These are phyloP conservation scores for Aspergillus udagawae DNA, from an alignment of 2,329 filamentous ascomycete species.

Conservation along the genomic window DNA sequence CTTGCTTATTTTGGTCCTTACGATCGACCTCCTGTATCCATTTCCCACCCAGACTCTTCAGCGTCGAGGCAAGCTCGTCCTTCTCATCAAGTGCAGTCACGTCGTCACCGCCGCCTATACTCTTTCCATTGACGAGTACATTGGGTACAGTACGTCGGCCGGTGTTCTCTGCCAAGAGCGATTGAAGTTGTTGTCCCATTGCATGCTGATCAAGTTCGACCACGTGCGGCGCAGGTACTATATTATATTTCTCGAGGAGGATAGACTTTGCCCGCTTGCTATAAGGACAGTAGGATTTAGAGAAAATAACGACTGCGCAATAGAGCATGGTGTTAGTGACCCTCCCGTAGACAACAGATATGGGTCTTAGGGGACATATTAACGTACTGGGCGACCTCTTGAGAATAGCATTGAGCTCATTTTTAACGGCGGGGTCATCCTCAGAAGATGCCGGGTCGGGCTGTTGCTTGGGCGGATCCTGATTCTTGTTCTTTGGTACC, in stretches of 20 bases:
- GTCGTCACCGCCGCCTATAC: conserved; percentile 87
- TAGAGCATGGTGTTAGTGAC: conserved; percentile 2
- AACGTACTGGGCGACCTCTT: conserved; percentile 76
- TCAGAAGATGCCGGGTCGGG: conserved; percentile 46
- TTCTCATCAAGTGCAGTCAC: conserved; percentile 66
- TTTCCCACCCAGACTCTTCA: conserved; percentile 70
- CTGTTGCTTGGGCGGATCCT: conserved; percentile 36
- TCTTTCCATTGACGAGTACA: conserved; percentile 79
- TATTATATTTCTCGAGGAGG: conserved; percentile 77
- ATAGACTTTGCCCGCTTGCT: conserved; percentile 82
- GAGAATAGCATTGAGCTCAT: conserved; percentile 71
- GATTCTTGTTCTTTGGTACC: conserved; percentile 34
- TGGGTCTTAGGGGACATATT: not conserved
- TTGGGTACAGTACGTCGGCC: conserved; percentile 87
- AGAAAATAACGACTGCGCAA: conserved; percentile 81
- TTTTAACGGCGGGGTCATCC: conserved; percentile 50
- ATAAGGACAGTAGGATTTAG: conserved; percentile 86
- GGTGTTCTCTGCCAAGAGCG: conserved; percentile 66
- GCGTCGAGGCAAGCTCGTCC: conserved; percentile 65
- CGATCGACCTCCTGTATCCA: conserved; percentile 45
- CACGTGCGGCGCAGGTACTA: conserved; percentile 76
- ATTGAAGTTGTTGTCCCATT: conserved; percentile 69
- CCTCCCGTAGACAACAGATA: not conserved
- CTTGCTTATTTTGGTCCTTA: conserved; percentile 11
- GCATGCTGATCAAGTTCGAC: conserved; percentile 86